phyloP scores from a whole-genome alignment of 2,329 filamentous ascomycete species.

The Nemania serpens region DNA sequence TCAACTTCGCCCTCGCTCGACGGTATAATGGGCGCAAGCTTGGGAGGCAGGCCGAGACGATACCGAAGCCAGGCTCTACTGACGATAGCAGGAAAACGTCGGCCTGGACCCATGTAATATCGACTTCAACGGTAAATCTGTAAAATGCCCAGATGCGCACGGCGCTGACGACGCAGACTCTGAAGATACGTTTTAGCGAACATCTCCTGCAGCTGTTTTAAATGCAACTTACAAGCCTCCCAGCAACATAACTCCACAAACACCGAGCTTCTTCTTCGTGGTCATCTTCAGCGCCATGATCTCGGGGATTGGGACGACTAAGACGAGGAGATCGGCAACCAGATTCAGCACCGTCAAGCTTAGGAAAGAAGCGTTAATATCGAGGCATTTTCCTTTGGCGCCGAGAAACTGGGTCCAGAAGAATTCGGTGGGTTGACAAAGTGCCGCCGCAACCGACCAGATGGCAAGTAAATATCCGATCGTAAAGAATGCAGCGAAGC shows the following conservation, averaged over 20 bases:
- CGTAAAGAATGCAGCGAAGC: constrained; percentile 32
- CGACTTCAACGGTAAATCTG: constrained; percentile 29
- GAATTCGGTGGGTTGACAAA: constrained; percentile 33
- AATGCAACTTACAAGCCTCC: constrained; percentile 39
- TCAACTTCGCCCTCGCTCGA: constrained; percentile 26
- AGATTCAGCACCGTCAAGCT: constrained; percentile 38
- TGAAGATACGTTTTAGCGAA: constrained; percentile 7
- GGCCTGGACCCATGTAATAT: constrained; percentile 39
- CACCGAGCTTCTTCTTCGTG: constrained; percentile 35
- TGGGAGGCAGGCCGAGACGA: constrained; percentile 45
- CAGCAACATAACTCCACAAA: constrained; percentile 39
- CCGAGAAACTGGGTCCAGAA: constrained; percentile 37
- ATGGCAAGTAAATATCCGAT: constrained; percentile 37
- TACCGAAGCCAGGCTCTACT: constrained; percentile 43
- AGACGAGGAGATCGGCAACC: constrained; percentile 40
- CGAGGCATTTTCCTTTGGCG: constrained; percentile 35
- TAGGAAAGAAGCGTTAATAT: constrained; percentile 35
- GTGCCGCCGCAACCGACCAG: constrained; percentile 29
- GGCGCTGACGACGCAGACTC: constrained; percentile 39
- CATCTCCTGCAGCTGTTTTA: too few relatives aligned
- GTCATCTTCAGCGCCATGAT: constrained; percentile 40
- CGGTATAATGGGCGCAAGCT: constrained; percentile 42
- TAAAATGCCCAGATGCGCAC: constrained; percentile 39
- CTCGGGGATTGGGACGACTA: constrained; percentile 39
- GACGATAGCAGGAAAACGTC: constrained; percentile 42